Evolutionary conservation across 2,329 filamentous ascomycete species (phyloP).

Genomic region (Ophiosphaerella narmari): DNA sequence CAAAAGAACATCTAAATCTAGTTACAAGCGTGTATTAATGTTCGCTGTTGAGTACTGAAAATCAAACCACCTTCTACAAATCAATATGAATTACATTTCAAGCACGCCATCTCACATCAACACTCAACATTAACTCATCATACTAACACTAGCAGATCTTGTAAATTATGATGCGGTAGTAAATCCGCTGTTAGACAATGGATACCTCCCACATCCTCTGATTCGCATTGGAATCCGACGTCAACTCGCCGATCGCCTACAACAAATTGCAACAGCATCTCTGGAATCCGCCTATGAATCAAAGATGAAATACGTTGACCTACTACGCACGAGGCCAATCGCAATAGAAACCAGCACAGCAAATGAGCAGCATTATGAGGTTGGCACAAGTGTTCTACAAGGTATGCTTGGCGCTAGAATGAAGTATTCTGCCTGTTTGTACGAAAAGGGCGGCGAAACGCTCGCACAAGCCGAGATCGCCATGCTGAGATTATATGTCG

Average conservation of each 20-base stretch:
- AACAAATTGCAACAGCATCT: constrained; percentile 59
- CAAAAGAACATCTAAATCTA: neutral
- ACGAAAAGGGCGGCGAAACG: constrained; percentile 60
- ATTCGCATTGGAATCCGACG: constrained; percentile 69
- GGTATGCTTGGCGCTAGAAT: constrained; percentile 69
- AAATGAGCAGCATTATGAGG: constrained; percentile 75
- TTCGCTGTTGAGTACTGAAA: neutral
- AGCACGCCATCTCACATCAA: constrained; percentile 15
- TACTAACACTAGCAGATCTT: constrained; percentile 21
- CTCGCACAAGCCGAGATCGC: constrained; percentile 68
- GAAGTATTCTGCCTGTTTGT: constrained; percentile 74
- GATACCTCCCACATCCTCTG: constrained; percentile 66
- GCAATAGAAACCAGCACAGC: constrained; percentile 69
- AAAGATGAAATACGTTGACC: constrained; percentile 68
- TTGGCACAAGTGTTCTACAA: constrained; percentile 66
- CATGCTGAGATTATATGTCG: constrained; percentile 68
- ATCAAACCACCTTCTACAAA: neutral
- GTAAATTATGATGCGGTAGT: constrained; percentile 32
- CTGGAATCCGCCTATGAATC: constrained; percentile 59
- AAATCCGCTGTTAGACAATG: constrained; percentile 62
- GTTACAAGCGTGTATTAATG: neutral
- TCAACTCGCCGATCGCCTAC: constrained; percentile 66
- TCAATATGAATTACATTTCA: constrained; percentile 40
- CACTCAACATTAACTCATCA: neutral
- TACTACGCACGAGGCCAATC: constrained; percentile 65